Percentiles rank a stretch among this genome's conserved stretches.
Conservation (phyloP, 164 flowering plant species). For the Chloranthus sessilifolius region DNA sequence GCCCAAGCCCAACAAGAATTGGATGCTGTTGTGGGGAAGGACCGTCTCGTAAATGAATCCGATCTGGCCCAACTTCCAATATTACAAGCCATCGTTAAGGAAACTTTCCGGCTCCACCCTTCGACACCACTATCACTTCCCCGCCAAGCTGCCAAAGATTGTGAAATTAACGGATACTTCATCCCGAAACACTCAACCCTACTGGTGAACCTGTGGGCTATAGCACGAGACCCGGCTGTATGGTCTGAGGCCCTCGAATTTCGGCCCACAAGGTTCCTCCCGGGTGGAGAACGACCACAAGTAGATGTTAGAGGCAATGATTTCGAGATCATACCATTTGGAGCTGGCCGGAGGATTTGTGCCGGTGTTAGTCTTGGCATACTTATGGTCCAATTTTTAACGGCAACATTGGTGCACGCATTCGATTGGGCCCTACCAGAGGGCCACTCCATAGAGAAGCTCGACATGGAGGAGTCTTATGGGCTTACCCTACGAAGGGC, state of each 20-base stretch:
- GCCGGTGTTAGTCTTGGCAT: conserved; percentile 73
- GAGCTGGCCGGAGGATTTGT: conserved; percentile 87
- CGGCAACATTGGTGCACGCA: conserved; percentile 62
- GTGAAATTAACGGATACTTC: conserved; percentile 66
- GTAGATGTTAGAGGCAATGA: conserved; percentile 65
- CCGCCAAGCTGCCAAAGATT: conserved; percentile 45
- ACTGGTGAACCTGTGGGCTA: conserved; percentile 79
- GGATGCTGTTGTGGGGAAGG: conserved; percentile 61
- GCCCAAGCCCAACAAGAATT: conserved; percentile 48
- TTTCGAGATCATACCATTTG: conserved; percentile 79
- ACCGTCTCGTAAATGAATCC: conserved; percentile 50
- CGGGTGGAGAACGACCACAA: conserved; percentile 48
- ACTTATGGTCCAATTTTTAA: conserved; percentile 57
- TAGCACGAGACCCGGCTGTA: conserved; percentile 58
- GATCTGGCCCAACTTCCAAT: conserved; percentile 51
- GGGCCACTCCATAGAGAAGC: conserved; percentile 39
- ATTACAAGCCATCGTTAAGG: conserved; percentile 73
- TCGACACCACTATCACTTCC: conserved; percentile 85
- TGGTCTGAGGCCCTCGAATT: conserved; percentile 72
- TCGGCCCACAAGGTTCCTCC: conserved; percentile 62
- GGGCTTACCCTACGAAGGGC: conserved; percentile 76
- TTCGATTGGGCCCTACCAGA: conserved; percentile 55
- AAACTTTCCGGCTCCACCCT: conserved; percentile 82
- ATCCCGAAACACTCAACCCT: conserved; percentile 67
- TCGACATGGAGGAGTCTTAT: conserved; percentile 79